Conservation (phyloP, 1,139 yeast genomes). For the Torulaspora pretoriensis region DNA sequence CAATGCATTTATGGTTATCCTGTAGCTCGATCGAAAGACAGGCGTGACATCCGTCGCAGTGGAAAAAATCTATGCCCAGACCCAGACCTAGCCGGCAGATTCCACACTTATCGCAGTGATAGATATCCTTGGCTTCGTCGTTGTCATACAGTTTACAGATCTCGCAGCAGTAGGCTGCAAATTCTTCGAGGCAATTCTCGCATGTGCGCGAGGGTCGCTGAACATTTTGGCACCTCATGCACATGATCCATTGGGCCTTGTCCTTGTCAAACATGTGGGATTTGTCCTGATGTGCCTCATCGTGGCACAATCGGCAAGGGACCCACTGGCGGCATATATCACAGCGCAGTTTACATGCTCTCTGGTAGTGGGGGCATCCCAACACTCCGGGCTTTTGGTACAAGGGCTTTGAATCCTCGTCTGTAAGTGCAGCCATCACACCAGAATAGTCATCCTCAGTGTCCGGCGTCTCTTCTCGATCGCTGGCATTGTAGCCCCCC, state of each 20-base stretch:
- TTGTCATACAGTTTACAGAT: slow-evolving; percentile 81
- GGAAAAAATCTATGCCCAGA: slow-evolving; percentile 81
- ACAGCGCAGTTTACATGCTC: slow-evolving; percentile 83
- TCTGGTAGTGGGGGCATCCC: slow-evolving; percentile 81
- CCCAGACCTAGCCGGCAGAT: slow-evolving; percentile 89
- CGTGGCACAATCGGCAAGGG: slow-evolving; percentile 85
- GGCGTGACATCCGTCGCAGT: slow-evolving; percentile 85
- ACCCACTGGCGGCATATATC: slow-evolving; percentile 70
- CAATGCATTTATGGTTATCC: slow-evolving; percentile 76
- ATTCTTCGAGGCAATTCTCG: slow-evolving; percentile 54
- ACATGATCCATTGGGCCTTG: slow-evolving; percentile 63
- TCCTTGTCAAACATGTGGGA: slow-evolving; percentile 62
- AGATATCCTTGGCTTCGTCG: slow-evolving; percentile 73
- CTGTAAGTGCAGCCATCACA: slow-evolving; percentile 36
- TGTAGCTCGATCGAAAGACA: slow-evolving; percentile 79
- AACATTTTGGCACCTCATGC: slow-evolving; percentile 74
- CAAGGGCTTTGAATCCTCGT: slow-evolving; percentile 48
- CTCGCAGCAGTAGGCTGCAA: slow-evolving; percentile 74
- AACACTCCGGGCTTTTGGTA: slow-evolving; percentile 48
- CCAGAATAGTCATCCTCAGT: slow-evolving; percentile 1
- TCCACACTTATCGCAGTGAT: slow-evolving; percentile 91
- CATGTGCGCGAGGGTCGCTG: slow-evolving; percentile 74
- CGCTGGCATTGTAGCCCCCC: slow-evolving; percentile 38
- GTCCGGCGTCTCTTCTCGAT: background rate
- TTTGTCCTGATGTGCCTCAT: slow-evolving; percentile 40